These are phyloP conservation scores for Boletus fagicola DNA, from an alignment of 768 basidiomycete genomes.

Conservation along the genomic window DNA sequence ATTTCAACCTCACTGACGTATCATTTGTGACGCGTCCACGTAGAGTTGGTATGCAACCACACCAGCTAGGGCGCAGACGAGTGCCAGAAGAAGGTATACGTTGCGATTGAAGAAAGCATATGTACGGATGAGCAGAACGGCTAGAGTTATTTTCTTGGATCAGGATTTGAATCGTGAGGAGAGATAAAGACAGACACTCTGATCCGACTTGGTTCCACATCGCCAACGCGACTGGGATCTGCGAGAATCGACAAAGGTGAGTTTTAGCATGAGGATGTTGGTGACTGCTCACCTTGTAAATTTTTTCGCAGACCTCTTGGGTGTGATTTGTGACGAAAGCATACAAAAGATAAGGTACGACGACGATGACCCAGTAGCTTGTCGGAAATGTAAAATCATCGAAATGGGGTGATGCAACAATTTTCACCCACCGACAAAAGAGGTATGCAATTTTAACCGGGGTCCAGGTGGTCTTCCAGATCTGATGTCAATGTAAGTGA, in stretches of 20 bases:
- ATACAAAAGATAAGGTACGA: constrained; percentile 76
- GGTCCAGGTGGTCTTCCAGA: constrained; percentile 83
- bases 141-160: constrained; percentile 34
- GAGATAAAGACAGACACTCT: constrained; percentile 49
- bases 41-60: constrained; percentile 81
- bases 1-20: constrained; percentile 44
- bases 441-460: constrained; percentile 82
- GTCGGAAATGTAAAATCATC: constrained; percentile 5
- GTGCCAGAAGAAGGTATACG: constrained; percentile 57
- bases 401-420: constrained; percentile 11
- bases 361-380: constrained; percentile 81
- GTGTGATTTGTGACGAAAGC: constrained; percentile 73
- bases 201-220: constrained; percentile 89
- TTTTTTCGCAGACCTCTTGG: constrained; percentile 59
- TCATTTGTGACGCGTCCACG: constrained; percentile 76
- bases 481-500: constrained; percentile 37
- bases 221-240: constrained; percentile 79
- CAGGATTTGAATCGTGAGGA: background rate
- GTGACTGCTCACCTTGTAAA: constrained; percentile 55
- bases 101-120: constrained; percentile 87
- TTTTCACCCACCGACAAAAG: constrained; percentile 67
- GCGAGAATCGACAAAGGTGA: background rate
- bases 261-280: background rate
- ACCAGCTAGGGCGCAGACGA: constrained; percentile 65
- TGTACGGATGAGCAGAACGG: constrained; percentile 77